Conservation (phyloP, 169 alveolate genomes). For the Cytauxzoon felis region DNA sequence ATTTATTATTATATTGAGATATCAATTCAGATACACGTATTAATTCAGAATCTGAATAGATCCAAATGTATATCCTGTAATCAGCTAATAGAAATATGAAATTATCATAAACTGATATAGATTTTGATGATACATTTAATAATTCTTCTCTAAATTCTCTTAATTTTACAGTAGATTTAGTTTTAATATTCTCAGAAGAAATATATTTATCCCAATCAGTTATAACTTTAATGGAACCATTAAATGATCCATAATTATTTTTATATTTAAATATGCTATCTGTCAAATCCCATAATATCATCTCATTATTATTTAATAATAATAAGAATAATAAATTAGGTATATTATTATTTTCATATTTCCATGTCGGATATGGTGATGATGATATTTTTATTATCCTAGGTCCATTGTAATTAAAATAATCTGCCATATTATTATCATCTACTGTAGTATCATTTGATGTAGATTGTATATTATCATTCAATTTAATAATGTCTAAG, state of each 20-base stretch:
- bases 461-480: neutral
- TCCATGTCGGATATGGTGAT: too few species aligned
- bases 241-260: slow-evolving; percentile 11
- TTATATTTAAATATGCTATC: slow-evolving; percentile 28
- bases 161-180: neutral
- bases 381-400: neutral
- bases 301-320: slow-evolving; percentile 46
- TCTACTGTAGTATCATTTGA: too few species aligned
- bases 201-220: slow-evolving; percentile 45
- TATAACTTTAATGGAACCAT: slow-evolving; percentile 39
- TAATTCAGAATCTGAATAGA: slow-evolving; percentile 40
- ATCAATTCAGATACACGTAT: slow-evolving; percentile 45
- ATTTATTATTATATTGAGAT: neutral
- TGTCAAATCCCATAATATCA: slow-evolving; percentile 58
- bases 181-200: neutral
- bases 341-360: neutral
- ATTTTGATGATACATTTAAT: too few species aligned
- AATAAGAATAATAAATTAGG: slow-evolving; percentile 23
- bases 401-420: neutral
- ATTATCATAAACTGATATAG: too few species aligned
- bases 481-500: slow-evolving; percentile 11
- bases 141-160: too few species aligned
- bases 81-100: slow-evolving; percentile 40
- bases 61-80: slow-evolving; percentile 42
- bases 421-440: too few species aligned